phyloP scores from a whole-genome alignment of 192 early-diverging fungal species.

The Coemansia sp. region DNA sequence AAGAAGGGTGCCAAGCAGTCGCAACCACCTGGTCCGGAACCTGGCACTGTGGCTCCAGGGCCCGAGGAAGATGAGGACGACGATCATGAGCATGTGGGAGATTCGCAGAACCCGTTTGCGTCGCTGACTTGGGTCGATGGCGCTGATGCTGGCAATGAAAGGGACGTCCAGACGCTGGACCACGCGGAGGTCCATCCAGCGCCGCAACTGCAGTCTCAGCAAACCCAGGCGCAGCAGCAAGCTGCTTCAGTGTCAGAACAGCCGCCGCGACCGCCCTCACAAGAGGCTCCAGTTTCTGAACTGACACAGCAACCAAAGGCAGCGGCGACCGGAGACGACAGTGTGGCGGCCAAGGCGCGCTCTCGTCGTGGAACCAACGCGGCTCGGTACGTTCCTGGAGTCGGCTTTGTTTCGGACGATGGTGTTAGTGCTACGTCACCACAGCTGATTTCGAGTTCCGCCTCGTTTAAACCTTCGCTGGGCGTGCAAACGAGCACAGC shows the following conservation, averaged over 20 bases:
- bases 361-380: slow-evolving; percentile 44
- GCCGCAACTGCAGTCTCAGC: background rate
- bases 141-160: slow-evolving; percentile 1
- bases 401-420: slow-evolving; percentile 49
- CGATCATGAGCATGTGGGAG: background rate
- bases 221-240: background rate
- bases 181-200: background rate
- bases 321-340: background rate
- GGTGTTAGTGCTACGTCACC: slow-evolving; percentile 45
- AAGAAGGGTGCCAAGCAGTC: slow-evolving; percentile 14
- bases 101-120: slow-evolving; percentile 46
- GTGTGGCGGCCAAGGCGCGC: slow-evolving; percentile 9
- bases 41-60: slow-evolving; percentile 12
- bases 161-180: background rate
- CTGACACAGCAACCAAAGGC: slow-evolving; percentile 5
- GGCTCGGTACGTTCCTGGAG: slow-evolving; percentile 49
- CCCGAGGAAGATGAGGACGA: slow-evolving; percentile 13
- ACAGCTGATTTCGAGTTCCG: slow-evolving; percentile 18
- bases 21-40: background rate
- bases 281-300: background rate
- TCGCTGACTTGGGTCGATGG: slow-evolving; percentile 31
- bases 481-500: slow-evolving; percentile 3
- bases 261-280: background rate
- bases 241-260: background rate
- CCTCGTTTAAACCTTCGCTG: slow-evolving; percentile 8